Percentiles rank a stretch among this genome's conserved stretches.
phyloP scores from a whole-genome alignment of 257 asterid species.

The Solanum etuberosum region DNA sequence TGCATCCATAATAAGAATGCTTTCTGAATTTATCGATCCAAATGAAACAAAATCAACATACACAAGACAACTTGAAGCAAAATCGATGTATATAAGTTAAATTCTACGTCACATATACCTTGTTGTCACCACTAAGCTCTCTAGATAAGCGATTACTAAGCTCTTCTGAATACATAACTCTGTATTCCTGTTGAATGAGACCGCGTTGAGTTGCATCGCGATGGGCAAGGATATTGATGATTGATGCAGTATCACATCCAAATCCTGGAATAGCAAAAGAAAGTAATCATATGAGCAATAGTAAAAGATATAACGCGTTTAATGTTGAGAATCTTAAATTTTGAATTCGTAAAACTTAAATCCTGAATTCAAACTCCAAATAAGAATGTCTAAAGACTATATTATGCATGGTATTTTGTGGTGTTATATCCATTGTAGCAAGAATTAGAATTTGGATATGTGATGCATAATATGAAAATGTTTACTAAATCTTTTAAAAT shows the following conservation, averaged over 20 bases:
- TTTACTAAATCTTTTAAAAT: not conserved
- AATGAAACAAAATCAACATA: not conserved
- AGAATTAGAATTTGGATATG: not conserved
- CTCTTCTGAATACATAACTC: conserved; percentile 52
- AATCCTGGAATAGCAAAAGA: conserved; percentile 37
- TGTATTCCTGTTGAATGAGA: conserved; percentile 74
- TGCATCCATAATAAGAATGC: conserved; percentile 79
- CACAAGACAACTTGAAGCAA: not conserved
- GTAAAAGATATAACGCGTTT: not conserved
- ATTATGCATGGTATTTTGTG: not conserved
- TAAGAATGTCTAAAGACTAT: not conserved
- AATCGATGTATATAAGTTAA: not conserved
- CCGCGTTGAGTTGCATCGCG: conserved; percentile 80
- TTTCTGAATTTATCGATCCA: conserved; percentile 31
- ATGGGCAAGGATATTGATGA: conserved; percentile 75
- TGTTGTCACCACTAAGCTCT: conserved; percentile 69
- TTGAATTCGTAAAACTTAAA: not conserved
- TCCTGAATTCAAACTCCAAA: not conserved
- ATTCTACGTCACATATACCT: conserved; percentile 27
- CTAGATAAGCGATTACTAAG: conserved; percentile 62
- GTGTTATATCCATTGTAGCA: not conserved
- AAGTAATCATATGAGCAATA: not conserved
- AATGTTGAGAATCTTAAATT: not conserved
- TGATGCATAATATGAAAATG: not conserved
- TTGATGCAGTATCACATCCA: conserved; percentile 82